A percentile compares a stretch with the other conserved stretches of the same genome.
phyloP scores from a whole-genome alignment of 805 yeast species.

The Hermanozyma aechmeae region DNA sequence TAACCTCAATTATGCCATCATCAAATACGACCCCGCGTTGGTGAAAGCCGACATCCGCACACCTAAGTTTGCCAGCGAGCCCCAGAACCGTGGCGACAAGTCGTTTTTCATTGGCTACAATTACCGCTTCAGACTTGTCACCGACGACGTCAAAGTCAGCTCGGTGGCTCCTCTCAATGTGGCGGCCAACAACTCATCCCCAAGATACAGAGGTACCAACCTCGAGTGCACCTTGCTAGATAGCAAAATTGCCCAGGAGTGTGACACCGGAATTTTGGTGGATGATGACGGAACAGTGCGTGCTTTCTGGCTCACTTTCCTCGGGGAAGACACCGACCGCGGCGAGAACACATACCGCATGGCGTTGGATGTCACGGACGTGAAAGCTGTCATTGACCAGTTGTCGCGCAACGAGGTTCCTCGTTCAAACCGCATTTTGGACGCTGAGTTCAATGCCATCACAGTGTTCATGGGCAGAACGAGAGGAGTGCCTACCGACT shows the following conservation, averaged over 20 bases:
- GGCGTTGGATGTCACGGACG: conserved; percentile 70
- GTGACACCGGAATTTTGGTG: conserved; percentile 71
- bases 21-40: conserved; percentile 71
- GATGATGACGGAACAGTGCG: conserved; percentile 72
- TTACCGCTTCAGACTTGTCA: conserved; percentile 55
- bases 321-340: conserved; percentile 59
- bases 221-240: conserved; percentile 71
- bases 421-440: conserved; percentile 51
- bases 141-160: conserved; percentile 68
- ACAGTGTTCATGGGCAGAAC: conserved; percentile 70
- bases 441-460: conserved; percentile 66
- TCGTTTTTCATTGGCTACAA: conserved; percentile 77
- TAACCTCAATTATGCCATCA: conserved; percentile 72
- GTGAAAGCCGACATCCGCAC: conserved; percentile 64
- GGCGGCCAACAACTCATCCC: conserved; percentile 58
- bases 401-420: conserved; percentile 46
- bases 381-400: conserved; percentile 45
- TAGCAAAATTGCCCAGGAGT: conserved; percentile 60
- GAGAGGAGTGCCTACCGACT: conserved; percentile 78
- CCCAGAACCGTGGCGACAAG: conserved; percentile 67
- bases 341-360: conserved; percentile 55
- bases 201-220: conserved; percentile 81
- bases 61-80: conserved; percentile 48
- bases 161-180: conserved; percentile 68
- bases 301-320: conserved; percentile 77